Evolutionary conservation across 306 rosid species (phyloP).

Genomic region (Luffa acutangula): DNA sequence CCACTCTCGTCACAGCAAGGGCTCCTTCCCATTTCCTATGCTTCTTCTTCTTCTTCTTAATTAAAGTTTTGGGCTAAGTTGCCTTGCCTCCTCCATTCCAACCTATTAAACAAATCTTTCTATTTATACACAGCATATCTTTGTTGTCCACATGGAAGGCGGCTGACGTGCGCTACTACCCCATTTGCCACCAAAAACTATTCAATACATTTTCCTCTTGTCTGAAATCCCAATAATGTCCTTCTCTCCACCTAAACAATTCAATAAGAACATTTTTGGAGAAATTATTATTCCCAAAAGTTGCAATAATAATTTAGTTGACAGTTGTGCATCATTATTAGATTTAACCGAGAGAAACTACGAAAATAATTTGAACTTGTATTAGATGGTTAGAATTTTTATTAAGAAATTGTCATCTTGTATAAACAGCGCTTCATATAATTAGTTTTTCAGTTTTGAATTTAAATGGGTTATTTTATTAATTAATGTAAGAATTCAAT

Average conservation of each 20-base stretch:
- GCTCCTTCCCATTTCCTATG: slow-evolving; percentile 42
- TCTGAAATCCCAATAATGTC: background rate
- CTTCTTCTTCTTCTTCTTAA: background rate
- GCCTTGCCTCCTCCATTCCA: slow-evolving; percentile 11
- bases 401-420: no score
- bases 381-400: no score
- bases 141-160: no score
- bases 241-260: background rate
- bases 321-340: no score
- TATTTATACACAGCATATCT: slow-evolving; percentile 17
- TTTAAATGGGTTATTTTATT: background rate
- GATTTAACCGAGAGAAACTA: no score
- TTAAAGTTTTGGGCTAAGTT: background rate
- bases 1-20: slow-evolving; percentile 49
- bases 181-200: slow-evolving; percentile 17
- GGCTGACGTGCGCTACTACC: no score
- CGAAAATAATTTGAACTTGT: no score
- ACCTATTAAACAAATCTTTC: slow-evolving; percentile 16
- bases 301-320: no score
- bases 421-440: no score
- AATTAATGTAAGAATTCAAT: no score
- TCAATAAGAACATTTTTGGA: background rate
- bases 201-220: background rate
- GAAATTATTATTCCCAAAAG: no score
- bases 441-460: no score